These are phyloP conservation scores for Achlya hypogyna DNA, from an alignment of 352 stramenopile species.

Conservation along the genomic window DNA sequence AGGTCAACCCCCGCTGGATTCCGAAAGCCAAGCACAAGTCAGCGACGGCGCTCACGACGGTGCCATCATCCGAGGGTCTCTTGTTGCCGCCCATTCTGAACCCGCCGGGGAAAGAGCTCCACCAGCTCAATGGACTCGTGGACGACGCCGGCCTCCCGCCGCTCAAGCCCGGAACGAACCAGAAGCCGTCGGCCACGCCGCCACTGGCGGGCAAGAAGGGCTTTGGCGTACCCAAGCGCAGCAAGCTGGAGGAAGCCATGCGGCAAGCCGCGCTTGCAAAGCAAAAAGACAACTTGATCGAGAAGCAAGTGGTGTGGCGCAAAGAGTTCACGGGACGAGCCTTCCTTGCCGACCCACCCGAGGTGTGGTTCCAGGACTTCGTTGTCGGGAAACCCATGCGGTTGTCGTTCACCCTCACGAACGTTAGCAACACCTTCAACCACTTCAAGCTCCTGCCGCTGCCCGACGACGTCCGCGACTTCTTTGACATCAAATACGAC, in stretches of 20 bases:
- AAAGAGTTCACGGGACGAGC: slow-evolving; percentile 69
- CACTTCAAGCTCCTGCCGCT: slow-evolving; percentile 81
- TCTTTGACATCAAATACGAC: slow-evolving; percentile 84
- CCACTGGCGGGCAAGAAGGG: slow-evolving; percentile 23
- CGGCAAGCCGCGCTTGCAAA: slow-evolving; percentile 32
- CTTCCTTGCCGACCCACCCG: slow-evolving; percentile 69
- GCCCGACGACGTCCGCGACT: slow-evolving; percentile 57
- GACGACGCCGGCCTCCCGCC: neutral
- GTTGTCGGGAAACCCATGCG: slow-evolving; percentile 53
- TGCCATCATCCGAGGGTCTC: slow-evolving; percentile 21
- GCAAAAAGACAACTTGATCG: slow-evolving; percentile 47
- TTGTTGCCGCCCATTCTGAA: neutral
- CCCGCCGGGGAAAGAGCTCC: slow-evolving; percentile 25
- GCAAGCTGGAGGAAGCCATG: slow-evolving; percentile 56
- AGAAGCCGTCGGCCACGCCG: neutral
- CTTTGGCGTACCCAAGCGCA: slow-evolving; percentile 35
- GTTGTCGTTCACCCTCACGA: slow-evolving; percentile 74
- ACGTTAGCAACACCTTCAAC: slow-evolving; percentile 89
- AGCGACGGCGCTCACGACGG: slow-evolving; percentile 25
- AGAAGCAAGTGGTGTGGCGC: slow-evolving; percentile 68
- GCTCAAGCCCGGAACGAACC: neutral
- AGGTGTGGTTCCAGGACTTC: slow-evolving; percentile 88
- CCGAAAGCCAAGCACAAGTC: slow-evolving; percentile 19
- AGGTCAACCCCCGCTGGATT: slow-evolving; percentile 19
- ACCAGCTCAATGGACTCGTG: slow-evolving; percentile 21